These are phyloP conservation scores for Gossypium arboreum DNA, from an alignment of 345 rosid genomes.

Conservation along the genomic window DNA sequence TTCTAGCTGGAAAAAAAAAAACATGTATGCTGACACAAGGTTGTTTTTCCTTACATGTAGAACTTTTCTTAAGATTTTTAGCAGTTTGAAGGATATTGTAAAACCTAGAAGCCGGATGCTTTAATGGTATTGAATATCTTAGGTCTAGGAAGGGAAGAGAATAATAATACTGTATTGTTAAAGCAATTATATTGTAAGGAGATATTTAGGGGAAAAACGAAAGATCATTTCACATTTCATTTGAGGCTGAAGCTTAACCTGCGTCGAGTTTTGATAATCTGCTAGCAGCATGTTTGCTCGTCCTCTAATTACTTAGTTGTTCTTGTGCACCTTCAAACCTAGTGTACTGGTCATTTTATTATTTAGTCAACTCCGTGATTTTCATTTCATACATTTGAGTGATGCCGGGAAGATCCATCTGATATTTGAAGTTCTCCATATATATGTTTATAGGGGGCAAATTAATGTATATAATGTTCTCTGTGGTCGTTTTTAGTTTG, in stretches of 20 bases:
- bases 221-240: neutral
- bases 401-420: slow-evolving; percentile 63
- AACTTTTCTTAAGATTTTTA: slow-evolving; percentile 54
- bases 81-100: slow-evolving; percentile 68
- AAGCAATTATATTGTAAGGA: no score
- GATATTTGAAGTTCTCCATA: slow-evolving; percentile 29
- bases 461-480: neutral
- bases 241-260: slow-evolving; percentile 41
- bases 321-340: slow-evolving; percentile 43
- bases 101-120: slow-evolving; percentile 51
- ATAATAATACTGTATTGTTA: no score
- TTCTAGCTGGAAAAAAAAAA: slow-evolving; percentile 22
- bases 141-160: no score
- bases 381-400: slow-evolving; percentile 61
- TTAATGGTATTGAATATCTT: slow-evolving; percentile 45
- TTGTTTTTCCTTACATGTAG: slow-evolving; percentile 64
- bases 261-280: neutral
- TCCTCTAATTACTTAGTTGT: slow-evolving; percentile 29
- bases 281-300: slow-evolving; percentile 28
- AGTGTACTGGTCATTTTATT: slow-evolving; percentile 46
- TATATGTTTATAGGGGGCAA: neutral
- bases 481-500: neutral
- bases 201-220: no score
- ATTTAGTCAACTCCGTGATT: slow-evolving; percentile 50
- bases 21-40: slow-evolving; percentile 78